These are phyloP conservation scores for Skeletonema tropicum DNA, from an alignment of 108 stramenopile species.

Conservation along the genomic window DNA sequence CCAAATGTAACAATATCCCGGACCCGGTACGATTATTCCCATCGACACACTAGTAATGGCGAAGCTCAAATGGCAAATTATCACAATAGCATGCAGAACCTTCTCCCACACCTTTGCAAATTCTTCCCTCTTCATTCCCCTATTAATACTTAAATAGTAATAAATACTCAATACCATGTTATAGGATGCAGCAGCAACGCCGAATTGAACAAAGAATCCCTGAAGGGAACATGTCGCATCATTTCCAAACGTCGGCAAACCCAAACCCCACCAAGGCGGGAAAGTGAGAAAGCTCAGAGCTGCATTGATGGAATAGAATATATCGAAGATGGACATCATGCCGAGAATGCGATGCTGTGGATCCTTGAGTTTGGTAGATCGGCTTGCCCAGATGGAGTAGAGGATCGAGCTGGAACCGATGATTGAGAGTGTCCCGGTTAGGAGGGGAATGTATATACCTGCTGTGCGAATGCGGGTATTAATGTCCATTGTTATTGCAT, in stretches of 20 bases:
- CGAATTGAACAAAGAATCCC: no score
- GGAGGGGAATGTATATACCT: conserved; percentile 19
- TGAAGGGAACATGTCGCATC: no score
- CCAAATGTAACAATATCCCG: background rate
- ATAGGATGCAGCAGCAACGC: no score
- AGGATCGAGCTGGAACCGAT: conserved; percentile 29
- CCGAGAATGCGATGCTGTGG: conserved; percentile 34
- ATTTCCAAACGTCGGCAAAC: conserved; percentile 11
- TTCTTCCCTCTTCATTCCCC: background rate
- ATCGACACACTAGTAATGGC: no score
- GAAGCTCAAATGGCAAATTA: conserved; percentile 4
- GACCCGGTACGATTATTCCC: background rate
- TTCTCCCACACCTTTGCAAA: background rate
- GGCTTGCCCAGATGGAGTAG: conserved; percentile 25
- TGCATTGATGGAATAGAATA: background rate
- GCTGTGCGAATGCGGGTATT: conserved; percentile 1
- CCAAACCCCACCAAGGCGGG: background rate
- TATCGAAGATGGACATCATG: no score
- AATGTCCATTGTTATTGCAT: no score
- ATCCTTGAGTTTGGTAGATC: conserved; percentile 9
- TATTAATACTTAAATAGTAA: conserved; percentile 7
- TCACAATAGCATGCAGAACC: background rate
- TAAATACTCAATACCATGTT: no score
- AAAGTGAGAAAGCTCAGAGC: background rate
- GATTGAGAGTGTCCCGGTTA: conserved; percentile 31